Evolutionary conservation across 2,329 filamentous ascomycete species (phyloP), one percentile per base, ranked within the genome.

Genomic region (Neoascochyta sp.): DNA sequence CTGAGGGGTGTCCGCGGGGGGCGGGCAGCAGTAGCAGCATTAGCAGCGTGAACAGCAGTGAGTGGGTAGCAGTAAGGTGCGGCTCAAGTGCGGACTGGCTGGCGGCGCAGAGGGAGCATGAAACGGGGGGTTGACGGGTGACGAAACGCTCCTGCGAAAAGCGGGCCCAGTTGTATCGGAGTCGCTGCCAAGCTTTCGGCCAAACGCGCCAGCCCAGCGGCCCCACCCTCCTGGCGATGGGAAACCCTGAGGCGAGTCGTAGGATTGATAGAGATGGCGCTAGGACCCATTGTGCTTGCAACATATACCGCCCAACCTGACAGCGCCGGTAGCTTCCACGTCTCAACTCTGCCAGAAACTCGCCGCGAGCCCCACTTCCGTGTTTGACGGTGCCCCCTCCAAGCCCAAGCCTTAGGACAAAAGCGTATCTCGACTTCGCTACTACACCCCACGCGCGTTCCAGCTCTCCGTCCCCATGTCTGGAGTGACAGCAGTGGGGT

Each of bases 91-190:
- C 34, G 31, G 29, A 26, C 22, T 45, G 42, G 39, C 43, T 43
- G 42, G 42, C 36, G 46, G 29, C 36, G 30, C 39, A 39, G 38
- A 41, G 29, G 43, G 32, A 41, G 47, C 39, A 45, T 53, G 54
- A 57, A 60, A 60, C 56, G 34, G n/a, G n/a, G n/a, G n/a, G n/a
- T n/a, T n/a, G n/a, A n/a, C n/a, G n/a, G 41, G 32, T 39, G 49
- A 51, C 50, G 53, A 58, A 60, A 60, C 56, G 36, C 34, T 38
- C 35, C n/a, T n/a, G n/a, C n/a, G n/a, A 41, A 48, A 51, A 45
- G 53, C 47, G 54, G 50, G 50, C 37, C 47, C 39, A 37, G 23
- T 34, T 48, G 52, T 50, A 40, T 57, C 48, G 49, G 39, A 35
- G 27, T 39, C 29, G 31, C 34, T 41, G 53, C 56, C 54, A 56